A percentile compares a stretch with the other conserved stretches of the same genome.
These are phyloP conservation scores for Cicer bijugum DNA, from an alignment of 306 rosid species.

Conservation along the genomic window DNA sequence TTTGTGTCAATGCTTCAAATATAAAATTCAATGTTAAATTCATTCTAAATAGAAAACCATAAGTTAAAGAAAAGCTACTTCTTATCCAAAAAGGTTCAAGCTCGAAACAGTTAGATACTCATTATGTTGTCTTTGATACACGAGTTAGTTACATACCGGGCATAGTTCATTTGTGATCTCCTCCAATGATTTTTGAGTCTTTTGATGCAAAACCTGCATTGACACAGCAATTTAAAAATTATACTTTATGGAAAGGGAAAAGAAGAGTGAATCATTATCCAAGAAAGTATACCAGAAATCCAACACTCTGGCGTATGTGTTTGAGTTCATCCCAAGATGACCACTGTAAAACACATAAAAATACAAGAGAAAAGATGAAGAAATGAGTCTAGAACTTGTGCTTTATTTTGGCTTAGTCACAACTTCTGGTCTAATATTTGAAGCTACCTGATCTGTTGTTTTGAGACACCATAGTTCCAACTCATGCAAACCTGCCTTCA, in stretches of 20 bases:
- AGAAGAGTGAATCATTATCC: conserved; percentile 10
- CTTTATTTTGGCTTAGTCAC: not conserved
- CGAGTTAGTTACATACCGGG: conserved; percentile 57
- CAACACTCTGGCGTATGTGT: conserved; percentile 86
- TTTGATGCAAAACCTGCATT: conserved; percentile 81
- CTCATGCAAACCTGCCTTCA: conserved; percentile 79
- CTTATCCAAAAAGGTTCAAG: conserved; percentile 14
- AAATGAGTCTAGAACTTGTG: conserved; percentile 9
- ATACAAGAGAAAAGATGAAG: not conserved
- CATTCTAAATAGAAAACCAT: not conserved
- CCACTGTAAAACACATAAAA: conserved; percentile 61
- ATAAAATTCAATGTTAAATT: conserved; percentile 15
- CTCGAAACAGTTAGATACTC: conserved; percentile 15
- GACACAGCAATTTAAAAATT: conserved; percentile 24
- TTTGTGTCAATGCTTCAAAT: not conserved
- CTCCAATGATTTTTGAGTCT: conserved; percentile 77
- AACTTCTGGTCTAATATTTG: conserved; percentile 17
- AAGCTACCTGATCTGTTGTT: conserved; percentile 70
- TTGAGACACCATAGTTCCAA: conserved; percentile 84
- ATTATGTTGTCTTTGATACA: conserved; percentile 28
- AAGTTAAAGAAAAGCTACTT: conserved; percentile 21
- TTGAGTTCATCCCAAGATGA: conserved; percentile 85
- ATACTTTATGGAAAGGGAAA: conserved; percentile 1
- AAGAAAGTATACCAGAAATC: conserved; percentile 71
- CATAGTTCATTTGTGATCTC: conserved; percentile 82